These are phyloP conservation scores for Euphrasia confusa DNA, from an alignment of 257 asterid species.

Conservation along the genomic window DNA sequence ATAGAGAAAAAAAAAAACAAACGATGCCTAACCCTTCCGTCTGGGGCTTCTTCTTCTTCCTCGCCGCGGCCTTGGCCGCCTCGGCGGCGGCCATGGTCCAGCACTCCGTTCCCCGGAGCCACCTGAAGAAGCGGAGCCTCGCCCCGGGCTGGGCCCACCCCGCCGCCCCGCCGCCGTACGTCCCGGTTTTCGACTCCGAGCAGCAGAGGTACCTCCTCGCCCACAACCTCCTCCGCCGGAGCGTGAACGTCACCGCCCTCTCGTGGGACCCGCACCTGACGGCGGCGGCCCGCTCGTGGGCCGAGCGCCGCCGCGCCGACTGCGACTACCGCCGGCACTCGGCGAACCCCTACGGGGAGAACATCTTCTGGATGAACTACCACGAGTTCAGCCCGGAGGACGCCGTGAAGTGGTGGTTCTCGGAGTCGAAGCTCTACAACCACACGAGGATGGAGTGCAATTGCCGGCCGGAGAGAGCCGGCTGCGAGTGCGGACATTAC, in stretches of 20 bases:
- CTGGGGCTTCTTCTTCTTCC: slow-evolving; percentile 18
- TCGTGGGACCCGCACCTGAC: slow-evolving; percentile 43
- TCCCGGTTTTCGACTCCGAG: slow-evolving; percentile 31
- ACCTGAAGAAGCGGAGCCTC: slow-evolving; percentile 25
- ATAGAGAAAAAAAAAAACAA: background rate
- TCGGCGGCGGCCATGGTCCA: slow-evolving; percentile 22
- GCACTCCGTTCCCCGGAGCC: slow-evolving; percentile 20
- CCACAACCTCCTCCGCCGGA: slow-evolving; percentile 45
- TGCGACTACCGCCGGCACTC: slow-evolving; percentile 63
- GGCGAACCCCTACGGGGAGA: slow-evolving; percentile 40
- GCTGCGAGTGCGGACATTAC: slow-evolving; percentile 75
- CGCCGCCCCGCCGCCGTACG: background rate
- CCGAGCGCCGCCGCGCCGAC: slow-evolving; percentile 35
- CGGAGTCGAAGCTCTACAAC: slow-evolving; percentile 39
- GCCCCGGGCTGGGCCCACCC: background rate
- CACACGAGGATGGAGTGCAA: slow-evolving; percentile 19
- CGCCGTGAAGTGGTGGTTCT: slow-evolving; percentile 46
- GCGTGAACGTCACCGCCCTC: slow-evolving; percentile 36
- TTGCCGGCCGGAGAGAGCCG: slow-evolving; percentile 39
- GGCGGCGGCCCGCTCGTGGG: slow-evolving; percentile 44
- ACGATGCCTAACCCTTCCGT: slow-evolving; percentile 17
- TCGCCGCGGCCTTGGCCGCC: slow-evolving; percentile 19
- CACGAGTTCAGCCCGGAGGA: slow-evolving; percentile 39
- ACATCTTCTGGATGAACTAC: slow-evolving; percentile 50
- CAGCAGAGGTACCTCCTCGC: slow-evolving; percentile 44